These are phyloP conservation scores for Actinomortierella wolfii DNA, from an alignment of 371 early-diverging fungal species.

Conservation along the genomic window DNA sequence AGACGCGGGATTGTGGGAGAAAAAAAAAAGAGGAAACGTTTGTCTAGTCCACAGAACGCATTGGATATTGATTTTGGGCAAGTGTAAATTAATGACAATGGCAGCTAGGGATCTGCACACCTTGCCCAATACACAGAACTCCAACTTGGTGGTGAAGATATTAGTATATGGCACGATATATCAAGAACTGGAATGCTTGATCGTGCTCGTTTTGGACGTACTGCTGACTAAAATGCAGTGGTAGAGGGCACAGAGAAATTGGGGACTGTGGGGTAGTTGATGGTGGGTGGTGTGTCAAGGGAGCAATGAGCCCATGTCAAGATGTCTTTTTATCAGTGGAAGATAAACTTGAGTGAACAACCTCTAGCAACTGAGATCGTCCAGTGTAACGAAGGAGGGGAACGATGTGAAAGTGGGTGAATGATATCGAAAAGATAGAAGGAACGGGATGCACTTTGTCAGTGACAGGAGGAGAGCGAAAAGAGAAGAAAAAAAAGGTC, in stretches of 20 bases:
- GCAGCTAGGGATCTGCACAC: too few species aligned
- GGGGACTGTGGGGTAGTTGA: conserved; percentile 3
- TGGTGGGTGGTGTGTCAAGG: conserved; percentile 2
- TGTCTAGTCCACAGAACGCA: too few species aligned
- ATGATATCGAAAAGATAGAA: not conserved
- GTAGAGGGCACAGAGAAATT: not conserved
- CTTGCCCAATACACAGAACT: too few species aligned
- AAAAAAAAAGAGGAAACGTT: too few species aligned
- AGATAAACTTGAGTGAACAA: not conserved
- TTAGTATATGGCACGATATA: not conserved
- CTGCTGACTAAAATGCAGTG: not conserved
- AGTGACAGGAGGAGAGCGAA: not conserved
- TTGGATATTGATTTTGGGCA: too few species aligned
- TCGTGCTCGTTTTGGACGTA: not conserved
- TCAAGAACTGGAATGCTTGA: not conserved
- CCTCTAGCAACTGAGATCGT: not conserved
- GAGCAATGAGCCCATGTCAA: not conserved
- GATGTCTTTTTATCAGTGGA: conserved; percentile 1
- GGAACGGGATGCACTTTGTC: too few species aligned
- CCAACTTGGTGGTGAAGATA: not conserved
- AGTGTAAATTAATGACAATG: too few species aligned
- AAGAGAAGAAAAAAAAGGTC: not conserved
- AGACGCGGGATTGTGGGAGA: too few species aligned
- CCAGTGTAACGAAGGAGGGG: not conserved
- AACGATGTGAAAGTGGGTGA: not conserved